These are phyloP conservation scores for Apostasia shenzhenica DNA, from an alignment of 106 monocot species.

Conservation along the genomic window DNA sequence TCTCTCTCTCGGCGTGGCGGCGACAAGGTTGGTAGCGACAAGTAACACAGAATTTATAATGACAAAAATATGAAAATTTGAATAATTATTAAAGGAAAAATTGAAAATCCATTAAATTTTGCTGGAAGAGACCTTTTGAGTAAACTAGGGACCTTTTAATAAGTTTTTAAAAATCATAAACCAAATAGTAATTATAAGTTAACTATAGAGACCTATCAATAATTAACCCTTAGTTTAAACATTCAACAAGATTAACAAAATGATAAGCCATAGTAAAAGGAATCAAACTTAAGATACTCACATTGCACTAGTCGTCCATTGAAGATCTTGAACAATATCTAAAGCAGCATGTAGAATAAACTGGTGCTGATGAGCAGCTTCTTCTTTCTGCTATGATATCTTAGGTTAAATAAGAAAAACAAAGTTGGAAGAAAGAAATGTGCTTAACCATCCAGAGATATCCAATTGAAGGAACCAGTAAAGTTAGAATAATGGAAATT, in stretches of 20 bases:
- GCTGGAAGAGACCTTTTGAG: not conserved
- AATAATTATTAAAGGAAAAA: no score
- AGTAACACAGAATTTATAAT: no score
- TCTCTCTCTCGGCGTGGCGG: no score
- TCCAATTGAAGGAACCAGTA: no score
- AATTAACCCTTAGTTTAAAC: not conserved
- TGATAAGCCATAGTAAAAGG: slow-evolving; percentile 2
- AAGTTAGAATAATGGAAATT: no score
- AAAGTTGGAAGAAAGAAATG: not conserved
- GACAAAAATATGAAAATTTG: no score
- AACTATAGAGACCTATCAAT: no score
- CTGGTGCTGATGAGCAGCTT: slow-evolving; percentile 82
- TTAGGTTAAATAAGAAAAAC: not conserved
- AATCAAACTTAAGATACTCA: slow-evolving; percentile 13
- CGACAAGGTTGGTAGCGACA: not conserved
- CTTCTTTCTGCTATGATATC: slow-evolving; percentile 62
- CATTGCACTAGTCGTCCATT: slow-evolving; percentile 98
- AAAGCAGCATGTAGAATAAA: slow-evolving; percentile 93
- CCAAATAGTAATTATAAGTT: no score
- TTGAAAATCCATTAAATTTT: no score
- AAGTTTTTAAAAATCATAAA: no score
- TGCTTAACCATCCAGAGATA: not conserved
- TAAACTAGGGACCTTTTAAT: not conserved
- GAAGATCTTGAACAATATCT: slow-evolving; percentile 93
- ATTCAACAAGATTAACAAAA: not conserved